Evolutionary conservation across 768 basidiomycete species (phyloP).

Genomic region (Boletus fagicola): DNA sequence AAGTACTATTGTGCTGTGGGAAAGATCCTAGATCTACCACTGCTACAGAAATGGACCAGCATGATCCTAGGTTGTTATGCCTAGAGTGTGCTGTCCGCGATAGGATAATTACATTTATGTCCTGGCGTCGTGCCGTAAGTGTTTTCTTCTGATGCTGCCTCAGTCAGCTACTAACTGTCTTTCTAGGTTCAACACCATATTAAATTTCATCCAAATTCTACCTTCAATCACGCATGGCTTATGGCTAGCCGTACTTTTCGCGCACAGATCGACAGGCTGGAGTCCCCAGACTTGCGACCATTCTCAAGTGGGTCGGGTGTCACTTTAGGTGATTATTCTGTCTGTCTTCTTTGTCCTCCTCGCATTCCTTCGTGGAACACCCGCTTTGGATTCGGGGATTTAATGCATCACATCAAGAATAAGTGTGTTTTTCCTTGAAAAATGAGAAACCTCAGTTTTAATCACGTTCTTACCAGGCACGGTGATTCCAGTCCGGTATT

Average conservation of each 20-base stretch:
- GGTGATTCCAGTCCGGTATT: conserved; percentile 14
- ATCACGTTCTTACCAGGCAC: conserved; percentile 15
- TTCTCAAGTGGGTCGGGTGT: conserved; percentile 1
- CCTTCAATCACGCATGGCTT: conserved; percentile 8
- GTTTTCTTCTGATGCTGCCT: background rate
- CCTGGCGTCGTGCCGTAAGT: conserved; percentile 28
- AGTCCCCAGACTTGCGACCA: background rate
- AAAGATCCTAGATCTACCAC: conserved; percentile 25
- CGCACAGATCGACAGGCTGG: background rate
- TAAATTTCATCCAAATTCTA: conserved; percentile 14
- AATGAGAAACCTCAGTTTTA: background rate
- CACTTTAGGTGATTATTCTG: conserved; percentile 17
- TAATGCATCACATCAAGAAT: conserved; percentile 20
- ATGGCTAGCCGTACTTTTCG: background rate
- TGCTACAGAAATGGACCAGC: conserved; percentile 28
- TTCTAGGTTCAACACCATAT: conserved; percentile 22
- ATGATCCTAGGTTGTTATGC: conserved; percentile 20
- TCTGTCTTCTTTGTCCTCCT: conserved; percentile 28
- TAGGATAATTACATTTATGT: conserved; percentile 11
- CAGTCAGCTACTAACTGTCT: background rate
- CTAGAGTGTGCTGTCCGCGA: conserved; percentile 14
- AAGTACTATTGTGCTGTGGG: conserved; percentile 19
- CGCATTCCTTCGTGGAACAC: conserved; percentile 30
- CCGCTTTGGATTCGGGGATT: conserved; percentile 13
- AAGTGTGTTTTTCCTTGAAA: conserved; percentile 13